These are phyloP conservation scores for Rhizopogon vinicolor DNA, from an alignment of 768 basidiomycete genomes.

Conservation along the genomic window DNA sequence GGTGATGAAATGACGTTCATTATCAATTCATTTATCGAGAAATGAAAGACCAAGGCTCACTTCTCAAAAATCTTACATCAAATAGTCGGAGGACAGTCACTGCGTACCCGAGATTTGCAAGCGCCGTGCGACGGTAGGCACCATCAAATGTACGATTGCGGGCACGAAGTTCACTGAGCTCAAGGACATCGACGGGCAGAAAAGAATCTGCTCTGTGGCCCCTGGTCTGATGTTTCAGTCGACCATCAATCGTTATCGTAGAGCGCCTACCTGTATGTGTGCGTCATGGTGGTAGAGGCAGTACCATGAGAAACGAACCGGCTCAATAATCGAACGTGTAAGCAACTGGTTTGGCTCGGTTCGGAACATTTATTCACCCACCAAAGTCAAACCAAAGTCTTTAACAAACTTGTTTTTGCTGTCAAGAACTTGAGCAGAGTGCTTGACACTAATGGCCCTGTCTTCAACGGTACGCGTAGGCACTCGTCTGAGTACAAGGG, in stretches of 20 bases:
- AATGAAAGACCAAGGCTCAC: slow-evolving; percentile 36
- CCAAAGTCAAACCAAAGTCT: neutral
- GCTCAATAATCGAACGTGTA: slow-evolving; percentile 5
- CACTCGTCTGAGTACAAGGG: slow-evolving; percentile 19
- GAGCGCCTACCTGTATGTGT: slow-evolving; percentile 21
- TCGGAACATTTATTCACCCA: slow-evolving; percentile 6
- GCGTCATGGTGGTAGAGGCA: slow-evolving; percentile 9
- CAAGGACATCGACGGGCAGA: slow-evolving; percentile 45
- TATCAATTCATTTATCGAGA: neutral
- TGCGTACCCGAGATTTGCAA: slow-evolving; percentile 70
- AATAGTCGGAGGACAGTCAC: slow-evolving; percentile 78
- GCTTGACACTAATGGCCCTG: slow-evolving; percentile 11
- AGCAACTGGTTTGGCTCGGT: slow-evolving; percentile 7
- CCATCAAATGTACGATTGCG: slow-evolving; percentile 81
- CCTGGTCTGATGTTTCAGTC: slow-evolving; percentile 16
- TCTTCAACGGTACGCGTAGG: slow-evolving; percentile 14
- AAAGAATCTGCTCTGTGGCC: slow-evolving; percentile 50
- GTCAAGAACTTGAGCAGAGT: neutral
- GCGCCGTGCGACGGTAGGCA: slow-evolving; percentile 72
- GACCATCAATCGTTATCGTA: neutral
- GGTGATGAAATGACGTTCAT: neutral
- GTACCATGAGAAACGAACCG: slow-evolving; percentile 8
- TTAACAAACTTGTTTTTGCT: neutral
- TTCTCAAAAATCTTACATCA: slow-evolving; percentile 64
- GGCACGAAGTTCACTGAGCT: slow-evolving; percentile 73